Base-by-base conservation (phyloP, 2,329 filamentous ascomycete genomes). In the Alternaria sp. region DNA sequence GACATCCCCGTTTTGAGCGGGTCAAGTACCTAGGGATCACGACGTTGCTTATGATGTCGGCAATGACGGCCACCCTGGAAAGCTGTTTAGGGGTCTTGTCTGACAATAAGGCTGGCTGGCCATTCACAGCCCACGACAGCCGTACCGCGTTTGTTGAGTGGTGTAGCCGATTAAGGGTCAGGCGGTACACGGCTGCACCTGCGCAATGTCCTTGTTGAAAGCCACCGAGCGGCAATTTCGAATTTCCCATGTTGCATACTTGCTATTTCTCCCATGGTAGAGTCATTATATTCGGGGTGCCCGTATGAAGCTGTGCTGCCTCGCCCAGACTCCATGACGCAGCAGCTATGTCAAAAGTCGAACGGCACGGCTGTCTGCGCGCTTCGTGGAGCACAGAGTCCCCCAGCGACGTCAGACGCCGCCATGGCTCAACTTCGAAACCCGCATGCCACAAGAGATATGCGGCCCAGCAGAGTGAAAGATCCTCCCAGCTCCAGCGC, bases 1-100 rank as follows among this genome's bases (percentile, higher is more conserved):
- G 4, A 36, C 7, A 34, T 46, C 62, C 65, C 43, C 53, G 59
- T 65, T 59, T 39, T 57, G 56, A 41, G 34, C 34, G 44, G 43
- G n/a, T 6, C 38, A 22, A 9, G 46, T 34, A 20, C 12, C 39
- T 64, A 24, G 26, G 53, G 7, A 67, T 63, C 63, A 39, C 18
- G 46, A 26, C 34, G 34, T 16, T 30, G 46, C 46, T 59, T 54
- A 64, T 63, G 61, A 62, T 68, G 68, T 67, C 61, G 66, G 56
- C 51, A 60, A 57, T 60, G 61, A 64, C 54, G 57, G 66, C 30
- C 12, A 38, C 59, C 61, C 63, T 62, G 61, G 54, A 46, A 51
- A 53, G 26, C 32, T 41, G 60, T 48, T 54, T 61, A 57, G 62
- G 68, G 65, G 67, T 66, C 64, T 58, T 24, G 53, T 48, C 14